Evolutionary conservation across 2,329 filamentous ascomycete genomes (phyloP), one percentile per base, ranked within the genome.

Genomic region (Fusarium dlaminii): DNA sequence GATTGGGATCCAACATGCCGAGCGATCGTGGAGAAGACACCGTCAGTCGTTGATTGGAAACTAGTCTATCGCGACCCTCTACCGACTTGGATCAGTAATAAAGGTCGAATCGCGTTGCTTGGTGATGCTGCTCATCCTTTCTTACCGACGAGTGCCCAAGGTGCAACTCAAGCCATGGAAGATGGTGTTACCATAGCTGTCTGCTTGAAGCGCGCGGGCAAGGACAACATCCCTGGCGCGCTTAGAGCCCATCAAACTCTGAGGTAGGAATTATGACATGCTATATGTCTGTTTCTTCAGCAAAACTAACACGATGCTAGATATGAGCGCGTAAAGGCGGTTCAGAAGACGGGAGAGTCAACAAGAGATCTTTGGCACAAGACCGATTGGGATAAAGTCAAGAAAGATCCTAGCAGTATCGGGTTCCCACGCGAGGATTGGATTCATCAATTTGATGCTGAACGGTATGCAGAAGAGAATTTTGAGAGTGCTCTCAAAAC

Each of bases 291-390:
- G 8, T 22, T 13, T n/a, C 4, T 20, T 1, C 2, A 5, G 8
- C 15, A 17, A 51, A 5, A 8, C 29, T 36, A 14, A 62, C 0
- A 1, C 3, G 9, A 15, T 29, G 4, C 5, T 22, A 76, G 75
- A 17, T 77, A 77, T 13, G 72, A 75, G 8, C 72, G 75, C 13
- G 75, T 77, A 5, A 66, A 45, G 11, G 73, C 70, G 2, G 72
- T 77, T 4, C 75, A 77, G 14, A 77, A 73, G 22, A 77, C 75
- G 0, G 75, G 75, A 12, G 73, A 77, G 17, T 64, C 75, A 1
- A 77, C 75, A 1, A 54, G 75, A 5, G 75, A 77, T 34, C 34
- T 76, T 6, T 77, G 75, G 75, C 75, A 77, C 15, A 77, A 74
- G 29, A 76, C 73, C 3, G 65, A 77, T 32, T 77, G 75, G 75